Evolutionary conservation across 805 yeast species (phyloP).

Genomic region (Ogataea ramenticola): DNA sequence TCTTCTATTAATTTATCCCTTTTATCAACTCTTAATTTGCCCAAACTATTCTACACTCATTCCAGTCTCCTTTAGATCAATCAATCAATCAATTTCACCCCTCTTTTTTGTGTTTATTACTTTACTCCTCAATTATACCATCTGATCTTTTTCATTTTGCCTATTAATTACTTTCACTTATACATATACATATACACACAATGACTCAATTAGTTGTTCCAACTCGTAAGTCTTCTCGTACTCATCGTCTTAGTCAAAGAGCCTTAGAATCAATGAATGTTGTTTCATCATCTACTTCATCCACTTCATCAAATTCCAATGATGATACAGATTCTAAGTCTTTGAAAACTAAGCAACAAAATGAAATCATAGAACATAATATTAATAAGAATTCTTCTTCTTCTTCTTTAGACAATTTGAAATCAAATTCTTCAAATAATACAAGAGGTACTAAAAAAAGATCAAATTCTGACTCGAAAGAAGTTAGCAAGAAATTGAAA

Average conservation of each 20-base stretch:
- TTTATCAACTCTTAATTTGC: too few species aligned
- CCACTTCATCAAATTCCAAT: neutral
- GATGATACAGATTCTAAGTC: neutral
- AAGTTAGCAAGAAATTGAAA: neutral
- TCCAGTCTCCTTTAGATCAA: too few species aligned
- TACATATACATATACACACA: too few species aligned
- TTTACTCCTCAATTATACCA: neutral
- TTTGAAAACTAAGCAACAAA: neutral
- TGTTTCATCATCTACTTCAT: neutral
- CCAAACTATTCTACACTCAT: too few species aligned
- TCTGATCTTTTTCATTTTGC: too few species aligned
- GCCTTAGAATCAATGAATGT: constrained; percentile 1
- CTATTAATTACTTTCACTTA: too few species aligned
- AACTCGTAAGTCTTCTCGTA: constrained; percentile 4
- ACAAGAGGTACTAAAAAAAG: neutral
- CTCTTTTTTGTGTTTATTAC: too few species aligned
- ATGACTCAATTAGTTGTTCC: neutral
- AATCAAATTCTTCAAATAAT: too few species aligned
- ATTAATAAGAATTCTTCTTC: neutral
- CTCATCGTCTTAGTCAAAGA: constrained; percentile 1
- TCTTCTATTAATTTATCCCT: too few species aligned
- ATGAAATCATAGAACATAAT: neutral
- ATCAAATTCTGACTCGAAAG: neutral
- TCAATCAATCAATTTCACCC: too few species aligned
- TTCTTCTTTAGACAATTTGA: neutral